These are phyloP conservation scores for Alternaria alternata DNA, from an alignment of 2,329 filamentous ascomycete species.

Conservation along the genomic window DNA sequence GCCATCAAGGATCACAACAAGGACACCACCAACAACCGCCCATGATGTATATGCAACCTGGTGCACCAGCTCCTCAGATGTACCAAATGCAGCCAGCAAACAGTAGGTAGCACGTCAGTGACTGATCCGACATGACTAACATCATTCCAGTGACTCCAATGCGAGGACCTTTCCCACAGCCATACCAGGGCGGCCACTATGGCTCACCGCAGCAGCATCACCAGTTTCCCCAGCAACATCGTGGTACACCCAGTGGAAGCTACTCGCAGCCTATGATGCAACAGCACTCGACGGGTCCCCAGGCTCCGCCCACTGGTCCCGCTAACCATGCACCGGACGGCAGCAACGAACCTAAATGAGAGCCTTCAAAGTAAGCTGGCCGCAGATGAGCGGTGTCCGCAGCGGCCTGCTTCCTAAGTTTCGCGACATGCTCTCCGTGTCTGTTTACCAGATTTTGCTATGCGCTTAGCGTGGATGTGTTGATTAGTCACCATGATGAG, in stretches of 20 bases:
- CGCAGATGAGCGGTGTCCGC: slow-evolving; percentile 16
- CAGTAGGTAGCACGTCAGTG: slow-evolving; percentile 66
- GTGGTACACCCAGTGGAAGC: slow-evolving; percentile 51
- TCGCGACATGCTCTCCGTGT: slow-evolving; percentile 14
- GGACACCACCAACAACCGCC: slow-evolving; percentile 71
- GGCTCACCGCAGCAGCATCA: slow-evolving; percentile 52
- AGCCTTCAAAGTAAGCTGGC: slow-evolving; percentile 13
- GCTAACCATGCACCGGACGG: slow-evolving; percentile 45
- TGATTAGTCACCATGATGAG: slow-evolving; percentile 29
- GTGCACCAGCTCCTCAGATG: slow-evolving; percentile 76
- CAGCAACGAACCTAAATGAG: slow-evolving; percentile 51
- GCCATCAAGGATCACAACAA: slow-evolving; percentile 91
- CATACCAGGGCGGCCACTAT: slow-evolving; percentile 51
- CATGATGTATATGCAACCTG: slow-evolving; percentile 79
- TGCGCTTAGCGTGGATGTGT: slow-evolving; percentile 45
- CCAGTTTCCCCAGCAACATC: slow-evolving; percentile 51
- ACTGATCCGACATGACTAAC: slow-evolving; percentile 16
- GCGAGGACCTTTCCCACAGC: slow-evolving; percentile 50
- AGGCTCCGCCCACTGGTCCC: slow-evolving; percentile 46
- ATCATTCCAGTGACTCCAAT: slow-evolving; percentile 47
- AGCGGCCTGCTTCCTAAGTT: slow-evolving; percentile 15
- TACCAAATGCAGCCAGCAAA: slow-evolving; percentile 77
- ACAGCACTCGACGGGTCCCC: slow-evolving; percentile 50
- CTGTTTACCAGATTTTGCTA: slow-evolving; percentile 30
- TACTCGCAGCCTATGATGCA: slow-evolving; percentile 55